Percentiles rank a stretch among this genome's conserved stretches.
Evolutionary conservation across 371 early-diverging fungal genomes (phyloP).

Genomic region (Conidiobolus coronatus): DNA sequence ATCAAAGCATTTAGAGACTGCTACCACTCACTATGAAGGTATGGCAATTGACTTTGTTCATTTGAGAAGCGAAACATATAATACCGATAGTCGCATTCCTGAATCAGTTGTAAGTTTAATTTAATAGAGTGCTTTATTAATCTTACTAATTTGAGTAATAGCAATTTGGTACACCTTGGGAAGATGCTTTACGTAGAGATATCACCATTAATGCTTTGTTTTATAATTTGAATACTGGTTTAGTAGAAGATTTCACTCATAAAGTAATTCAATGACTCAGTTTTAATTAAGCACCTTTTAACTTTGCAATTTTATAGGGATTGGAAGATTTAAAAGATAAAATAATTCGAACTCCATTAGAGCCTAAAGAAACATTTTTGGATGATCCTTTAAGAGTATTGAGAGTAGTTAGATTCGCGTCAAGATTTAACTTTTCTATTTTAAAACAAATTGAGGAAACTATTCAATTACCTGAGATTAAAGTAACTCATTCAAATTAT

Average conservation of each 20-base stretch:
- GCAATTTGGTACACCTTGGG: conserved; percentile 79
- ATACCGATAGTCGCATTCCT: conserved; percentile 69
- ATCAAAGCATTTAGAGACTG: conserved; percentile 98
- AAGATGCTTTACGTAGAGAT: conserved; percentile 95
- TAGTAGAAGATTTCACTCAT: conserved; percentile 85
- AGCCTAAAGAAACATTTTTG: conserved; percentile 75
- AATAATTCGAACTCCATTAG: conserved; percentile 77
- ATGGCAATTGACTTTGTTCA: conserved; percentile 88
- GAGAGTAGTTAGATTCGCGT: conserved; percentile 89
- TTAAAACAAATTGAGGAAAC: conserved; percentile 43
- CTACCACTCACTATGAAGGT: conserved; percentile 65
- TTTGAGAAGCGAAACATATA: conserved; percentile 83
- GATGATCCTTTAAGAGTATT: conserved; percentile 98
- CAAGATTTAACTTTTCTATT: conserved; percentile 66
- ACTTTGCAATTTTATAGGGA: conserved; percentile 19
- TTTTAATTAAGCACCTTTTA: no score
- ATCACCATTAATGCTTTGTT: conserved; percentile 97
- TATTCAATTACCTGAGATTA: conserved; percentile 27
- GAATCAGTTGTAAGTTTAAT: conserved; percentile 21
- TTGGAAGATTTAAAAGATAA: conserved; percentile 43
- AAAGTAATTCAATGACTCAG: conserved; percentile 20
- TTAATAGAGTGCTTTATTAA: background rate
- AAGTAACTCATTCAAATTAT: conserved; percentile 8
- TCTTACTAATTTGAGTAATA: conserved; percentile 10
- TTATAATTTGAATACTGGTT: conserved; percentile 76